These are phyloP conservation scores for Tilletia indica DNA, from an alignment of 1,284 basidiomycete genomes.

Conservation along the genomic window DNA sequence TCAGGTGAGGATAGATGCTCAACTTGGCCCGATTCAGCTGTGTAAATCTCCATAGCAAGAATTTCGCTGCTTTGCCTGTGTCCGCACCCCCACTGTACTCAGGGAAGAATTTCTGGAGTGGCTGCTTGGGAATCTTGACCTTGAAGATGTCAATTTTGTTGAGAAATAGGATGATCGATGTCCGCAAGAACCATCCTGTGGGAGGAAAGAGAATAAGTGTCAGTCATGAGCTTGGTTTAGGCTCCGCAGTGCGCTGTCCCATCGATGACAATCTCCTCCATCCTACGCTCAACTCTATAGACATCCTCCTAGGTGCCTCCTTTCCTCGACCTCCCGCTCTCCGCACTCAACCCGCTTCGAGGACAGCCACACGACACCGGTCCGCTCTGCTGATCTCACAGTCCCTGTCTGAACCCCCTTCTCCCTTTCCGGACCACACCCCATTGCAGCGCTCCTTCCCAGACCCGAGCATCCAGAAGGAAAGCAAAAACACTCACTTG, in stretches of 20 bases:
- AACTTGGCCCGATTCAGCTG: conserved; percentile 72
- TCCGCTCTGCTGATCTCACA: too few relatives aligned
- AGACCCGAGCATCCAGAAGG: neutral
- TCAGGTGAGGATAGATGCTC: conserved; percentile 57
- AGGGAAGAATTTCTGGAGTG: conserved; percentile 84
- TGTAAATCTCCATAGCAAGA: conserved; percentile 95
- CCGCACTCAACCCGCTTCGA: too few relatives aligned
- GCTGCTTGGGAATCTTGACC: conserved; percentile 72
- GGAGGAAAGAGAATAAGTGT: neutral
- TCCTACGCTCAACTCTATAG: too few relatives aligned
- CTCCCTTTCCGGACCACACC: too few relatives aligned
- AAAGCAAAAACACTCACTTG: conserved; percentile 33
- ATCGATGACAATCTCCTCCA: too few relatives aligned
- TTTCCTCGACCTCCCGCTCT: neutral
- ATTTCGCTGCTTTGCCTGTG: conserved; percentile 97
- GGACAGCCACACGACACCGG: too few relatives aligned
- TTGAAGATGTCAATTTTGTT: conserved; percentile 98
- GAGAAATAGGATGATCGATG: conserved; percentile 75
- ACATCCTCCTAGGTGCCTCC: neutral
- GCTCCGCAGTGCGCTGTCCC: neutral
- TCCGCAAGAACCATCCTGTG: conserved; percentile 91
- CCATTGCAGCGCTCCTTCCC: too few relatives aligned
- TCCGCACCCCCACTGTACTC: conserved; percentile 87
- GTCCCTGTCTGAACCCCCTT: too few relatives aligned
- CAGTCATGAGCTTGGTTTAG: neutral